These are phyloP conservation scores for Physcomitrium patens DNA, from an alignment of 225 moss, liverwort and hornwort species.

Conservation along the genomic window DNA sequence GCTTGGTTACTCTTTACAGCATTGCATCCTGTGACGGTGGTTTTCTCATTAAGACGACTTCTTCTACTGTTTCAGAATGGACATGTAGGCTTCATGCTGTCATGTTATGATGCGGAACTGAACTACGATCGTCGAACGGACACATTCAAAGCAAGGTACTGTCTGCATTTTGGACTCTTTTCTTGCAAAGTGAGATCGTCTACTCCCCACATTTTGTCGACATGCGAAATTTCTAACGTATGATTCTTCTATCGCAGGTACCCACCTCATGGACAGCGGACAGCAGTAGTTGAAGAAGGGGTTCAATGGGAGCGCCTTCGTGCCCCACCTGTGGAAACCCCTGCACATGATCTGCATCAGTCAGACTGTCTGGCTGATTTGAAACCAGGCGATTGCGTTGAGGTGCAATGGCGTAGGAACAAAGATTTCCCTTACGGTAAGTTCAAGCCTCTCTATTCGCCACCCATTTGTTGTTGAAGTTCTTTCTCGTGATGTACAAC, in stretches of 20 bases:
- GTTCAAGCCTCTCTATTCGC: background rate
- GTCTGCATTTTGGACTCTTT: too few species aligned
- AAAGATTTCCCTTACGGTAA: constrained; percentile 94
- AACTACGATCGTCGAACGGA: constrained; percentile 84
- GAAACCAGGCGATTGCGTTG: constrained; percentile 88
- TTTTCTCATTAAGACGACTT: background rate
- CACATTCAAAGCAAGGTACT: constrained; percentile 90
- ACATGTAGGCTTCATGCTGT: constrained; percentile 96
- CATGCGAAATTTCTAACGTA: background rate
- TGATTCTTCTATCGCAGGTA: constrained; percentile 49
- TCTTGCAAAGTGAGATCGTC: too few species aligned
- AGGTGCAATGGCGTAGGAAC: constrained; percentile 96
- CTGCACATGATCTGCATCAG: constrained; percentile 81
- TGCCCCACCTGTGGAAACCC: constrained; percentile 79
- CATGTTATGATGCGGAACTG: constrained; percentile 96
- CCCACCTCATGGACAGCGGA: constrained; percentile 89
- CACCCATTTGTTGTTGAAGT: constrained; percentile 1
- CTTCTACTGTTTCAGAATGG: constrained; percentile 66
- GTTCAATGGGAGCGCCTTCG: constrained; percentile 87
- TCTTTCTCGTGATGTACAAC: background rate
- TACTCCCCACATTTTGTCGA: too few species aligned
- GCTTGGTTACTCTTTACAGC: too few species aligned
- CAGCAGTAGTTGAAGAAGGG: constrained; percentile 82
- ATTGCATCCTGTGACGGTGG: background rate
- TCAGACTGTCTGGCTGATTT: constrained; percentile 83